Evolutionary conservation across 257 asterid genomes (phyloP), one percentile per base, ranked within the genome.

Genomic region (Solanum chmielewskii): DNA sequence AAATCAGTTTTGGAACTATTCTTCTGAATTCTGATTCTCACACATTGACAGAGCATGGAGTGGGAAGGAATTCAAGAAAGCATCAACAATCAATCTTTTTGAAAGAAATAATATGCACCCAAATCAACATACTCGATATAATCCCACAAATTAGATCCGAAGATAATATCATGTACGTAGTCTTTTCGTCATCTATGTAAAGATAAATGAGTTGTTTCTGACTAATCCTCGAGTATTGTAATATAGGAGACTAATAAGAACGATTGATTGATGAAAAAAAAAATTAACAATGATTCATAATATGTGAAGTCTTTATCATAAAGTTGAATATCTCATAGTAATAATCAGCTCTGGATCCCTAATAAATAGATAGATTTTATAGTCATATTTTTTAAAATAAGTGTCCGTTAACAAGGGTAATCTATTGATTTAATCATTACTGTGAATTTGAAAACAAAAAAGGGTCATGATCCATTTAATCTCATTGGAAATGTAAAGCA

Each of bases 1-100:
- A 1, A 74, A 87, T 78, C 77, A 70, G 88, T 78, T 87, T 92
- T 91, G 93, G 92, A 86, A 84, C 66, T 44, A 52, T 86, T 78
- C 86, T 76, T 84, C 85, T 49, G 85, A 81, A 31, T 18, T 18
- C 45, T 80, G 87, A 89, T 89, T 66, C 88, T 86, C 56, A 33
- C 76, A 81, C 89, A 82, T 69, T 86, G 44, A 87, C 91, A 88
- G 86, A 83, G 87, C 45, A 82, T 56, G 80, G 83, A 35, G 87
- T 16, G 77, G 88, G 23, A 81, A 18, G 85, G 85, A 81, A 49
- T 81, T 81, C 85, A 82, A 87, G 83, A 59, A 29, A 59, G 52
- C 86, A 88, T 77, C 35, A 86, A 82, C 29, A 86, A 62, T 39
- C 86, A 86, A 16, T 89, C 60, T 52, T 87, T 83, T 86, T 71